A percentile compares a stretch with the other conserved stretches of the same genome.
These are phyloP conservation scores for Saturnispora galanensis DNA, from an alignment of 805 yeast species.

Conservation along the genomic window DNA sequence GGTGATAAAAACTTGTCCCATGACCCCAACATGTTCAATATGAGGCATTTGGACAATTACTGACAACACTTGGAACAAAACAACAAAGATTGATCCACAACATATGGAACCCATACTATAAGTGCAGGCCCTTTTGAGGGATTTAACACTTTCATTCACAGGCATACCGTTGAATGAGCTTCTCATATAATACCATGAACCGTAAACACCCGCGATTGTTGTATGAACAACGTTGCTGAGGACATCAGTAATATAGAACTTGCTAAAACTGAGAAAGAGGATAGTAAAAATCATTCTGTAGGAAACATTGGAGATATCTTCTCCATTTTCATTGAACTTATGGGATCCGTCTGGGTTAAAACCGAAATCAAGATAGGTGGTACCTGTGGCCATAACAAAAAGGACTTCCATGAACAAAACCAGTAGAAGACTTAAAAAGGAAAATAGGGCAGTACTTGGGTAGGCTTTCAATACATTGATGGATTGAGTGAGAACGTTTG, in stretches of 20 bases:
- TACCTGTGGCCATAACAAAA: conserved; percentile 6
- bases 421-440: conserved; percentile 23
- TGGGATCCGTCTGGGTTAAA: conserved; percentile 12
- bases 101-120: conserved; percentile 85
- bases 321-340: conserved; percentile 9
- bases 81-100: conserved; percentile 66
- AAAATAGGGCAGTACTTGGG: conserved; percentile 54
- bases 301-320: conserved; percentile 16
- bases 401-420: conserved; percentile 4
- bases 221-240: conserved; percentile 72
- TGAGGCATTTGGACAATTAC: background rate
- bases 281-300: conserved; percentile 62
- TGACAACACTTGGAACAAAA: conserved; percentile 60
- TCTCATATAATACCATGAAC: conserved; percentile 86
- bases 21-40: conserved; percentile 3
- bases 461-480: conserved; percentile 65
- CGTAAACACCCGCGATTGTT: conserved; percentile 76
- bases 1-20: conserved; percentile 7
- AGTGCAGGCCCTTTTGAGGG: conserved; percentile 67
- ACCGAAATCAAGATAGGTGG: conserved; percentile 12
- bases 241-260: conserved; percentile 76
- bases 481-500: conserved; percentile 28
- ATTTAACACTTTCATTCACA: conserved; percentile 66
- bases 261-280: conserved; percentile 43
- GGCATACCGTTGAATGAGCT: conserved; percentile 48